Percentiles rank a stretch among this genome's conserved stretches.
These are phyloP conservation scores for Trypanosoma scelopori DNA, from an alignment of 208 protist genomes.

Conservation along the genomic window DNA sequence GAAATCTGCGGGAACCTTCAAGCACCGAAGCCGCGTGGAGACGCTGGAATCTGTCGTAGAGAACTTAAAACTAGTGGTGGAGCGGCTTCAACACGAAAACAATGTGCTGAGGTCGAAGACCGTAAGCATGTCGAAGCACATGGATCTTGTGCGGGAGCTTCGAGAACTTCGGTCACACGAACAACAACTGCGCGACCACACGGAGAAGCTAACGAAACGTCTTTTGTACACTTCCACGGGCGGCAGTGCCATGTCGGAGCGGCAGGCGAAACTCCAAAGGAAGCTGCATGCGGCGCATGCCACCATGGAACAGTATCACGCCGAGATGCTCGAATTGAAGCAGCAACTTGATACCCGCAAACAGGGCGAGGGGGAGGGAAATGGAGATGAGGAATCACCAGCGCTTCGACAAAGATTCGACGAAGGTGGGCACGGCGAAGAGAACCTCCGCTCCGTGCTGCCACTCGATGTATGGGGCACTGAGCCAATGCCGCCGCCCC, in stretches of 20 bases:
- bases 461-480: not conserved
- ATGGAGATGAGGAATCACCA: no score
- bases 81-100: slow-evolving; percentile 77
- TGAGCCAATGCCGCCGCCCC: slow-evolving; percentile 22
- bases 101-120: slow-evolving; percentile 37
- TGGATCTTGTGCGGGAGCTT: slow-evolving; percentile 62
- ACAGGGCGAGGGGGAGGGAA: slow-evolving; percentile 6
- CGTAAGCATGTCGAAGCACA: slow-evolving; percentile 43
- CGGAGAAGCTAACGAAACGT: slow-evolving; percentile 21
- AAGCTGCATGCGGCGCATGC: slow-evolving; percentile 58
- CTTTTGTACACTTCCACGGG: slow-evolving; percentile 7
- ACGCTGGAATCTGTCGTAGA: slow-evolving; percentile 65
- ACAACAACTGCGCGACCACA: slow-evolving; percentile 37
- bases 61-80: slow-evolving; percentile 74
- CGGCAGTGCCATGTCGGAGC: slow-evolving; percentile 33
- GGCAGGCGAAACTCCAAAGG: slow-evolving; percentile 40
- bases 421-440: no score
- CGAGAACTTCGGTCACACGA: slow-evolving; percentile 47
- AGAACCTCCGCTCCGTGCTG: slow-evolving; percentile 18
- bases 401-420: no score
- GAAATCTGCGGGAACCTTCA: slow-evolving; percentile 7
- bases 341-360: slow-evolving; percentile 17
- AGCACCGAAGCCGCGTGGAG: slow-evolving; percentile 17
- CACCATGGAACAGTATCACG: slow-evolving; percentile 48
- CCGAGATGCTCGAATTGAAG: slow-evolving; percentile 43